Evolutionary conservation across 2,329 filamentous ascomycete species (phyloP).

Genomic region (Verticillium klebahnii): DNA sequence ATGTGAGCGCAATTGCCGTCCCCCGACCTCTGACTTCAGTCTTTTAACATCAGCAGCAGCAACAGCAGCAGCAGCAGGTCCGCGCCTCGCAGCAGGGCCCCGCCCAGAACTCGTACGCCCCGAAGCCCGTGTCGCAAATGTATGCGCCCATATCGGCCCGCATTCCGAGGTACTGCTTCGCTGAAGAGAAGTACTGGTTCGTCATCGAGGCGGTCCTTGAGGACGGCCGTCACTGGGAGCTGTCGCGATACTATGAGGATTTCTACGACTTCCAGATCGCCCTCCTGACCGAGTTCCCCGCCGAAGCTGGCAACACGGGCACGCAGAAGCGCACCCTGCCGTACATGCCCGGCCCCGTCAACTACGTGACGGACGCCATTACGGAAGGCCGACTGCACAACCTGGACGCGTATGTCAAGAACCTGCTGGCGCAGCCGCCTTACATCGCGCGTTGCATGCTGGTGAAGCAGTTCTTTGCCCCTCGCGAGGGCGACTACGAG

Average conservation of each 20-base stretch:
- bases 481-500: constrained; percentile 87
- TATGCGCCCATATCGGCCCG: constrained; percentile 76
- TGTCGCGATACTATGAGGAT: constrained; percentile 94
- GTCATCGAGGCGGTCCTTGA: constrained; percentile 89
- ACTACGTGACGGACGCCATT: constrained; percentile 96
- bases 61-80: constrained; percentile 21
- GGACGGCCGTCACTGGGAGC: constrained; percentile 86
- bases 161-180: constrained; percentile 91
- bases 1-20: constrained; percentile 34
- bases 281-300: constrained; percentile 84
- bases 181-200: constrained; percentile 98
- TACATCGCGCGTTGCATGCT: constrained; percentile 82
- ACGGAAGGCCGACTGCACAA: constrained; percentile 90
- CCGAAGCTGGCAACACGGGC: constrained; percentile 84
- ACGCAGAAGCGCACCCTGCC: constrained; percentile 77
- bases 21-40: neutral
- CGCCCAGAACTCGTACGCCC: constrained; percentile 31
- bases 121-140: constrained; percentile 47
- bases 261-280: constrained; percentile 99
- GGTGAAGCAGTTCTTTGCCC: constrained; percentile 87
- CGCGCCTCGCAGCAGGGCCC: constrained; percentile 23
- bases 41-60: neutral
- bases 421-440: constrained; percentile 73
- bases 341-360: constrained; percentile 97
- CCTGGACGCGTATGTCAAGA: constrained; percentile 92